Base-by-base conservation (phyloP, 2,329 filamentous ascomycete genomes). In the Diplodia corticola region DNA sequence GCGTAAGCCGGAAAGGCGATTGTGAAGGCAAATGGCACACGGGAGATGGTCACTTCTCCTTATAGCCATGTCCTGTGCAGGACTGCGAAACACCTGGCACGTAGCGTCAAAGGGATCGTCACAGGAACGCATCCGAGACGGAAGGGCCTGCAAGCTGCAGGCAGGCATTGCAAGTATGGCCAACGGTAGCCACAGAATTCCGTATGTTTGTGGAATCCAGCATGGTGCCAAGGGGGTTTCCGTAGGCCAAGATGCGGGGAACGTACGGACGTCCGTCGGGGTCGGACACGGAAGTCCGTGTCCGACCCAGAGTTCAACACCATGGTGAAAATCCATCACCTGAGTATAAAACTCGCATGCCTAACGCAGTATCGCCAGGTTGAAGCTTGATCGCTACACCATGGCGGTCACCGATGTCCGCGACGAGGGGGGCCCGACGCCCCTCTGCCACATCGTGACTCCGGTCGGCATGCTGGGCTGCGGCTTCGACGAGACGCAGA, bases 381-480 rank as follows among this genome's bases (percentile, higher is more conserved):
- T 40, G 15, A 17, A 40, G 24, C 24, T 17, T 26, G 12, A n/a
- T 6, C 13, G 1, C 17, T 50, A 12, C 13, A 48, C 2, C 10
- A 50, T 50, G 48, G 26, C 48, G 12, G 22, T n/a, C n/a, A 12
- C 24, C 2, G 9, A 26, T 12, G 28, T 24, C 12, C 22, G 12
- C 24, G 17, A 5, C 9, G 30, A 40, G 15, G 24, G 40, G n/a
- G 33, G 6, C 5, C 12, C 6, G 2, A 12, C 17, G 12, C 68
- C 70, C 20, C 44, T 67, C 33, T 71, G 69, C 66, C 70, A 72
- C 54, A 81, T 84, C 50, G 69, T 83, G 2, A 80, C 82, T 0
- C 82, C 82, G 0, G 78, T 82, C 15, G 82, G 80, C 33, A 84
- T 83, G 80, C 71, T 84, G 7, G 82, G 83, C 5, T 85, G 83